These are phyloP conservation scores for Triticum urartu DNA, from an alignment of 176 grass and related monocot species.

Conservation along the genomic window DNA sequence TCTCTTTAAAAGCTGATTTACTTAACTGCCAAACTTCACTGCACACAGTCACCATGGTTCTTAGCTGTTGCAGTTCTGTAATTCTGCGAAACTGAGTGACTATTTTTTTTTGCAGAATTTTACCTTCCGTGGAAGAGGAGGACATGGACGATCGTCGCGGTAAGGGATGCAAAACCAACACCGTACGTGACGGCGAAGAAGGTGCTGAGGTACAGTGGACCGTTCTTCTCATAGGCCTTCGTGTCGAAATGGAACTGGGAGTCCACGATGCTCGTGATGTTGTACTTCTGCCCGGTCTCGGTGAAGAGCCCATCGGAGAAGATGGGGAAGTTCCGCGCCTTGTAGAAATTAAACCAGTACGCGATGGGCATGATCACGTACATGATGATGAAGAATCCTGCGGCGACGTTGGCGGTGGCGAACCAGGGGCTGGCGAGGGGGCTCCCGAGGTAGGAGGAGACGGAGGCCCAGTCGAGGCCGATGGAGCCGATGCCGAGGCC, in stretches of 20 bases:
- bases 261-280: conserved; percentile 75
- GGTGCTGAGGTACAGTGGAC: conserved; percentile 73
- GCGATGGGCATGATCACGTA: conserved; percentile 64
- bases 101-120: background rate
- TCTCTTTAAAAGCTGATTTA: conserved; percentile 78
- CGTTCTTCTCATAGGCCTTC: conserved; percentile 66
- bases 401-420: conserved; percentile 78
- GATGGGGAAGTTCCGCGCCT: conserved; percentile 74
- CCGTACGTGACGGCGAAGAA: conserved; percentile 83
- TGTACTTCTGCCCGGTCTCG: conserved; percentile 52
- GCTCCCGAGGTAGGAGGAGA: conserved; percentile 84
- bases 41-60: background rate
- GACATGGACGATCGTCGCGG: conserved; percentile 74
- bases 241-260: conserved; percentile 72
- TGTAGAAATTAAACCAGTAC: conserved; percentile 81
- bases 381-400: conserved; percentile 70
- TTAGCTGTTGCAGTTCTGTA: background rate
- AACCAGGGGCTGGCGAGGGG: conserved; percentile 98
- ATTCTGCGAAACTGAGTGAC: background rate
- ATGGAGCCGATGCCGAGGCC: conserved; percentile 76
- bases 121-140: conserved; percentile 94
- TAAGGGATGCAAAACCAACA: conserved; percentile 81
- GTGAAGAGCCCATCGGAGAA: conserved; percentile 86
- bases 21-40: conserved; percentile 91
- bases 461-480: conserved; percentile 75